Base-by-base conservation (phyloP, 495 filamentous ascomycete species). In the Penicillium argentinense region DNA sequence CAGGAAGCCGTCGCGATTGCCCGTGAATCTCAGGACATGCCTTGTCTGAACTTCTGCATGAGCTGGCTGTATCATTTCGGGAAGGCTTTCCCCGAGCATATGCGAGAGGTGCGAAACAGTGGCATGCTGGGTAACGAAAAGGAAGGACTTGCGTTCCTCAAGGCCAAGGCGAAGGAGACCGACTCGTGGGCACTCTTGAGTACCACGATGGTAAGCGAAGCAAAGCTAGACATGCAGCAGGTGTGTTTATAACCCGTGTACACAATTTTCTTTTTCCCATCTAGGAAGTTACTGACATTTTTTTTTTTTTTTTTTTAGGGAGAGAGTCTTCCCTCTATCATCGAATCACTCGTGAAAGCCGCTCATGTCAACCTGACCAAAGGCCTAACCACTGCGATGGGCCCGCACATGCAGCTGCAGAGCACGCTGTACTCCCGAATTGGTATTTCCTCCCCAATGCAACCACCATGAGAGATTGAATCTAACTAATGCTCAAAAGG, bases 21-120 rank as follows among this genome's bases (percentile, higher is more conserved):
- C 0, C 76, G 92, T 44, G 93, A 97, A 65, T 93, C 93, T 54
- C 83, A 89, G 47, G 93, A 98, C 55, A 88, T 87, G 77, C 82
- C 79, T 6, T 97, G 95, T 60, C 73, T 98, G 27, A 97, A 96
- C 65, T 97, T 96, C 68, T 88, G 89, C 33, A 79, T 97, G 53
- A 95, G 89, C 62, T 98, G 93, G 95, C 75, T 97, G n/a, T 93
- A 95, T 63, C 91, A 97, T 62, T 92, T 98, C 55, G 84, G 85
- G 22, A 86, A 89, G 57, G 81, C 87, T 0, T 90, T 95, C 61
- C 90, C 91, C 0, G 76, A 81, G 36, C 77, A 91, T 33, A 83
- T 92, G 54, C 78, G 77, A 22, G 80, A 84, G 32, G 73, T 87
- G 1, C 82, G 85, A 28, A 82, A 85, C 29, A 82, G 77, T 48